Conservation (phyloP, 352 stramenopile genomes). For the Pythium phragmiticola region DNA sequence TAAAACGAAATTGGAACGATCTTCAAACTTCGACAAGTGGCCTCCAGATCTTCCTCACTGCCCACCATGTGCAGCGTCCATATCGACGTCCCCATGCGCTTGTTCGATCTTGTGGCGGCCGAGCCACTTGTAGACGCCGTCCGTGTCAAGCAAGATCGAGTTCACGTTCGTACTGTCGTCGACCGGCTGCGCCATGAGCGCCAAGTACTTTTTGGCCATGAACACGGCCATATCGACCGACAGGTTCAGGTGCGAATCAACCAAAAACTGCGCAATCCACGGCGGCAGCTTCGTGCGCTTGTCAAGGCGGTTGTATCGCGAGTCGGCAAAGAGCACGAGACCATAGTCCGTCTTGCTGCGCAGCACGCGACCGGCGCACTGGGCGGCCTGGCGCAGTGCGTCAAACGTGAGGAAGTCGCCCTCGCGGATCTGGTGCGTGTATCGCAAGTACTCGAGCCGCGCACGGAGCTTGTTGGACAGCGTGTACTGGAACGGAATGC, state of each 20-base stretch:
- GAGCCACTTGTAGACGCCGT: slow-evolving; percentile 85
- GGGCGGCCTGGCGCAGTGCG: slow-evolving; percentile 95
- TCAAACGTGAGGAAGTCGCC: slow-evolving; percentile 99
- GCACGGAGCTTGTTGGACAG: slow-evolving; percentile 92
- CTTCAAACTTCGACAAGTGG: too few relatives aligned
- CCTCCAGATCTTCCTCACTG: background rate
- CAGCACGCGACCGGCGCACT: slow-evolving; percentile 98
- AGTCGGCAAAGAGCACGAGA: slow-evolving; percentile 98
- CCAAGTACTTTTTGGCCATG: slow-evolving; percentile 95
- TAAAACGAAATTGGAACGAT: too few relatives aligned
- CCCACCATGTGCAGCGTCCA: slow-evolving; percentile 1
- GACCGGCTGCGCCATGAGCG: slow-evolving; percentile 96
- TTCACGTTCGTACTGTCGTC: slow-evolving; percentile 91
- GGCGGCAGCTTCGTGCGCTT: slow-evolving; percentile 98
- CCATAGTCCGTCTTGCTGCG: slow-evolving; percentile 99
- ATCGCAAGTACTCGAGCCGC: slow-evolving; percentile 96
- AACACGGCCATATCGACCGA: slow-evolving; percentile 96
- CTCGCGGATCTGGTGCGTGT: slow-evolving; percentile 91
- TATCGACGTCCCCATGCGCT: slow-evolving; percentile 14
- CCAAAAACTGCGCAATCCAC: slow-evolving; percentile 98
- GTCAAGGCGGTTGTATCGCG: slow-evolving; percentile 96
- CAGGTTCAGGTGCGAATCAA: slow-evolving; percentile 95
- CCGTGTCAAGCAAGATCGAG: slow-evolving; percentile 92
- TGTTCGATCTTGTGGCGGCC: slow-evolving; percentile 26
- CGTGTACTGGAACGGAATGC: slow-evolving; percentile 99